Conservation (phyloP, 2,329 filamentous ascomycete species). For the Pseudogymnoascus sp. region DNA sequence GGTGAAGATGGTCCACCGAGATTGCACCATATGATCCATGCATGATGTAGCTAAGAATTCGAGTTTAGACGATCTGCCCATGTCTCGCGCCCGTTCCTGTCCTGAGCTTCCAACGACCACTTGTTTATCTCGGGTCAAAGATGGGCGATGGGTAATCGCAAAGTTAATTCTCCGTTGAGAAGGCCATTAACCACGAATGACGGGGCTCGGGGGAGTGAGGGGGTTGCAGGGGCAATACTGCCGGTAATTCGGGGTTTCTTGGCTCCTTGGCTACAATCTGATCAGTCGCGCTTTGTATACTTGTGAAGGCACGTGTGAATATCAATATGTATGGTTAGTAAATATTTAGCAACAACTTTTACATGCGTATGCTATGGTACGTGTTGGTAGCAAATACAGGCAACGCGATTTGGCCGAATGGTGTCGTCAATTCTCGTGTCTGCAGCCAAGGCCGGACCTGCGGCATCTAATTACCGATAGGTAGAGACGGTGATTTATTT, state of each 20-base stretch:
- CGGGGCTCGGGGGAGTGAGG: not conserved
- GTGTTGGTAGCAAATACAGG: not conserved
- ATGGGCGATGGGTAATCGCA: not conserved
- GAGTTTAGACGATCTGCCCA: not conserved
- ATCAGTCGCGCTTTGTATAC: not conserved
- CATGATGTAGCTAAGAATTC: not conserved
- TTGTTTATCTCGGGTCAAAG: conserved; percentile 7
- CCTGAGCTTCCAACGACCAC: not conserved
- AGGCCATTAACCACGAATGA: conserved; percentile 2
- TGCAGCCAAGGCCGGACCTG: not conserved
- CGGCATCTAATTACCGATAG: not conserved
- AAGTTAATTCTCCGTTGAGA: not conserved
- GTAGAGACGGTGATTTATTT: not conserved
- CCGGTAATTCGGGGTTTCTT: not conserved
- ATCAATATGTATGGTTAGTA: not conserved
- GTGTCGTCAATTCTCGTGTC: not conserved
- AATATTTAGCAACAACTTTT: not conserved
- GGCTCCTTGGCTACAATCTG: not conserved
- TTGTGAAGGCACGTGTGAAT: not conserved
- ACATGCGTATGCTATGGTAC: not conserved
- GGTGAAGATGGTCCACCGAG: not conserved
- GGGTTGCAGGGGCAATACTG: conserved; percentile 3
- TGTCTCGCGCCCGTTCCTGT: not conserved
- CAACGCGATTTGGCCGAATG: not conserved
- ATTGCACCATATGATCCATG: conserved; percentile 3